A percentile compares a stretch with the other conserved stretches of the same genome.
Evolutionary conservation across 2,329 filamentous ascomycete genomes (phyloP).

Genomic region (Fusarium graminum): DNA sequence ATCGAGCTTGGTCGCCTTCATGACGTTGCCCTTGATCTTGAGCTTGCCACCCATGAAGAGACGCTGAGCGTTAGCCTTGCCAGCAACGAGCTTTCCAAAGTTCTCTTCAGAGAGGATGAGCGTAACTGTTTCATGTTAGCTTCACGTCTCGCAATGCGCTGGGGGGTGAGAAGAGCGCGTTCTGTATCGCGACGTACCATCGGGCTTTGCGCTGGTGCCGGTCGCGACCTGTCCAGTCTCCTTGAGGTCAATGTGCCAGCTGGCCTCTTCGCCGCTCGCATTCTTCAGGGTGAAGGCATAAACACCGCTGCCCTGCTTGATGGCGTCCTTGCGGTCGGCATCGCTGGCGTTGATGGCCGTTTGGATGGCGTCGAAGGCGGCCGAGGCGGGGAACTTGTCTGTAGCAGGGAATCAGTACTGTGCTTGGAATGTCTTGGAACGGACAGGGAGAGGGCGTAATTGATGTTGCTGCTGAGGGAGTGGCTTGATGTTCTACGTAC

Average conservation of each 20-base stretch:
- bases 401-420: conserved; percentile 7
- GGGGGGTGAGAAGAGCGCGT: neutral
- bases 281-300: conserved; percentile 97
- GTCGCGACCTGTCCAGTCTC: conserved; percentile 85
- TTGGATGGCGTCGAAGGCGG: conserved; percentile 91
- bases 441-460: neutral
- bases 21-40: conserved; percentile 97
- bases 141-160: conserved; percentile 3
- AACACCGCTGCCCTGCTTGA: conserved; percentile 88
- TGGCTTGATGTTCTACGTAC: conserved; percentile 59
- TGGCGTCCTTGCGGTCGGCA: conserved; percentile 84
- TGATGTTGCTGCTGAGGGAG: conserved; percentile 2
- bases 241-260: conserved; percentile 97
- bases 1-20: conserved; percentile 98
- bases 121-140: conserved; percentile 72
- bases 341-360: conserved; percentile 75
- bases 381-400: conserved; percentile 91
- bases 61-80: conserved; percentile 93
- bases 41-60: conserved; percentile 99
- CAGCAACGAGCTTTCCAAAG: conserved; percentile 84
- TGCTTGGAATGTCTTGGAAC: conserved; percentile 1
- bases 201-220: conserved; percentile 84
- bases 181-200: conserved; percentile 68
- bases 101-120: conserved; percentile 86
- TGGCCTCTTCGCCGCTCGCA: conserved; percentile 79